Evolutionary conservation across 2,329 filamentous ascomycete species (phyloP).

Genomic region (Grosmannia huntii): DNA sequence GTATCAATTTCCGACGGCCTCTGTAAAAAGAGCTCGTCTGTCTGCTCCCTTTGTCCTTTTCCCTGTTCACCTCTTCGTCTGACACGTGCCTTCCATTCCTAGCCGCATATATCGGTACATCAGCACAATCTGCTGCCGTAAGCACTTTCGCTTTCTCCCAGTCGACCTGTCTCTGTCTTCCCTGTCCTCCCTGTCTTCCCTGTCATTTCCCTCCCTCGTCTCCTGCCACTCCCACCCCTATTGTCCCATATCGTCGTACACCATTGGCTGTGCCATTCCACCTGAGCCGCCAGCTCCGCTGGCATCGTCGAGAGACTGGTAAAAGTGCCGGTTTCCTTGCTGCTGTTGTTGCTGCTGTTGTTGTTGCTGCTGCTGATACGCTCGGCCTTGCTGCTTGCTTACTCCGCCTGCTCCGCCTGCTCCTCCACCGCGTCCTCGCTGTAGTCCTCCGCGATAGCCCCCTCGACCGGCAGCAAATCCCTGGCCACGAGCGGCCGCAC

Average conservation of each 20-base stretch:
- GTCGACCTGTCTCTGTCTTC: too few relatives aligned
- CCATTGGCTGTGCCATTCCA: conserved; percentile 2
- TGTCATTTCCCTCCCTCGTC: too few relatives aligned
- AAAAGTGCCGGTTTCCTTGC: conserved; percentile 3
- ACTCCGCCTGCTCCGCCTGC: not conserved
- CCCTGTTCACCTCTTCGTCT: too few relatives aligned
- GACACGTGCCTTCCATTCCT: too few relatives aligned
- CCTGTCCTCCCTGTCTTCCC: not conserved
- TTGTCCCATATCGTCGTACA: conserved; percentile 4
- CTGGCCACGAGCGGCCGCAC: not conserved
- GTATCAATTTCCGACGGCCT: not conserved
- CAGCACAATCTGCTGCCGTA: too few relatives aligned
- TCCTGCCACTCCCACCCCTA: not conserved
- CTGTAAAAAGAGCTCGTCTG: not conserved
- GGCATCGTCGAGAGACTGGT: conserved; percentile 12
- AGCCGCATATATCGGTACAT: too few relatives aligned
- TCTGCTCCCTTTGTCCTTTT: not conserved
- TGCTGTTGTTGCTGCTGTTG: not conserved
- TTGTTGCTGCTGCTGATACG: too few relatives aligned
- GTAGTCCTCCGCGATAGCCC: conserved; percentile 2
- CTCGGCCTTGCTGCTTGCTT: not conserved
- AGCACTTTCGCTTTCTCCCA: too few relatives aligned
- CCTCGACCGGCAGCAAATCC: conserved; percentile 1
- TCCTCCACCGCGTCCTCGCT: conserved; percentile 3
- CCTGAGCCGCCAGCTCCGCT: not conserved